Conservation (phyloP, 768 basidiomycete genomes). For the Mycena maculata region DNA sequence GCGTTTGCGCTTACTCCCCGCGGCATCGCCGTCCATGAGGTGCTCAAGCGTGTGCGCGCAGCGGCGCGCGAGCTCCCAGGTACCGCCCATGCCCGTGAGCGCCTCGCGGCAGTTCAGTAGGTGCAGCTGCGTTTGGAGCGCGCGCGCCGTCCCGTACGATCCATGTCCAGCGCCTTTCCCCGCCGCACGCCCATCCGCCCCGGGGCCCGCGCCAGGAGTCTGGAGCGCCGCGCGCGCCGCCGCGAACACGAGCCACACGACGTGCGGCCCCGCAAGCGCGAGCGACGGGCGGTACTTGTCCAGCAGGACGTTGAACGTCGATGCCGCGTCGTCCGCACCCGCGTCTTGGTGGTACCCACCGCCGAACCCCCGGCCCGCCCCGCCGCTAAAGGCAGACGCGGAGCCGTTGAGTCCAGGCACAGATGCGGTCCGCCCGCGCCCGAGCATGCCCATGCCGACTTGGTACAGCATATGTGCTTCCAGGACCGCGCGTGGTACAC, state of each 20-base stretch:
- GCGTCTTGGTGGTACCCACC: neutral
- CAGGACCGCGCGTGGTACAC: constrained; percentile 37
- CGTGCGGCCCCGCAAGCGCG: constrained; percentile 36
- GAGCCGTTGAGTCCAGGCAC: too few species aligned
- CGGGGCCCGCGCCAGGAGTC: constrained; percentile 22
- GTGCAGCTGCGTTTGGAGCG: constrained; percentile 43
- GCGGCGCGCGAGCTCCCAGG: constrained; percentile 44
- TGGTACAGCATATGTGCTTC: constrained; percentile 47
- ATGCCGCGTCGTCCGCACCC: constrained; percentile 36
- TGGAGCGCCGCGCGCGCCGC: constrained; percentile 22
- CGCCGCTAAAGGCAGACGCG: neutral
- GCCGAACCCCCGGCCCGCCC: neutral
- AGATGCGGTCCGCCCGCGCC: constrained; percentile 16
- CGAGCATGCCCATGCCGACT: constrained; percentile 42
- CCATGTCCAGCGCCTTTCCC: neutral
- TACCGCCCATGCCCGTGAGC: constrained; percentile 40
- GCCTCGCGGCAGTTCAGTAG: constrained; percentile 45
- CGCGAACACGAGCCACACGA: constrained; percentile 40
- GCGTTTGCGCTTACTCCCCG: constrained; percentile 39
- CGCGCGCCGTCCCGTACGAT: constrained; percentile 26
- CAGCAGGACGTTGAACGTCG: constrained; percentile 44
- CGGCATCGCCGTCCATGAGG: constrained; percentile 40
- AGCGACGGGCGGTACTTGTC: constrained; percentile 41
- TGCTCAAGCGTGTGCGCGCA: constrained; percentile 42
- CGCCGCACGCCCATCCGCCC: constrained; percentile 31